Evolutionary conservation across 441 rosid species (phyloP).

Genomic region (Erysimum cheiri): DNA sequence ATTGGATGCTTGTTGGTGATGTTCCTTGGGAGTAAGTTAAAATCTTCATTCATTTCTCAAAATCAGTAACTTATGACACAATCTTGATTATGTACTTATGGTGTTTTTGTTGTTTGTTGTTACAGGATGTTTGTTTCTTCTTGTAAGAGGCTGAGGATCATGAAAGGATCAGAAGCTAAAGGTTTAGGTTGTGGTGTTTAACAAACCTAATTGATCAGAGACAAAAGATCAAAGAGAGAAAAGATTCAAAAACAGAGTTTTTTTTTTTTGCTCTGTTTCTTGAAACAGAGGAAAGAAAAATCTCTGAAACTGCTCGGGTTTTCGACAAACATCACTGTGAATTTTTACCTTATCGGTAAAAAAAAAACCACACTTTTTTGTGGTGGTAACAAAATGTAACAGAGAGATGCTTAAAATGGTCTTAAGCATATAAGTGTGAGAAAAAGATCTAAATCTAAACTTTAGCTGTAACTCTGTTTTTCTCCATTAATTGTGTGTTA

Average conservation of each 20-base stretch:
- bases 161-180: conserved; percentile 60
- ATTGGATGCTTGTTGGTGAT: conserved; percentile 94
- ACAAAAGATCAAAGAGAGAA: conserved; percentile 24
- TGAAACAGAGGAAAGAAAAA: not conserved
- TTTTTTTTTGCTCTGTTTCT: conserved; percentile 32
- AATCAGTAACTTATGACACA: not conserved
- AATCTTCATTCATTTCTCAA: conserved; percentile 15
- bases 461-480: conserved; percentile 30
- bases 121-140: conserved; percentile 57
- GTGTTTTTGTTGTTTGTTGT: conserved; percentile 23
- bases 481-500: conserved; percentile 28
- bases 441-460: conserved; percentile 28
- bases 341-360: conserved; percentile 36
- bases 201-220: conserved; percentile 3
- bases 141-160: conserved; percentile 62
- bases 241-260: conserved; percentile 34
- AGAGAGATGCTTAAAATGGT: conserved; percentile 38
- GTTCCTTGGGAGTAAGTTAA: conserved; percentile 83
- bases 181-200: conserved; percentile 48
- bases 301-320: conserved; percentile 40
- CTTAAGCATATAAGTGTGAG: conserved; percentile 39
- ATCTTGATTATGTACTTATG: conserved; percentile 19
- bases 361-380: conserved; percentile 20
- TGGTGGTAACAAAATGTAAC: conserved; percentile 40
- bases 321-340: conserved; percentile 31